Evolutionary conservation across 2,329 filamentous ascomycete species (phyloP), one percentile per base, ranked within the genome.

Genomic region (Cercospora zeae-maydis): DNA sequence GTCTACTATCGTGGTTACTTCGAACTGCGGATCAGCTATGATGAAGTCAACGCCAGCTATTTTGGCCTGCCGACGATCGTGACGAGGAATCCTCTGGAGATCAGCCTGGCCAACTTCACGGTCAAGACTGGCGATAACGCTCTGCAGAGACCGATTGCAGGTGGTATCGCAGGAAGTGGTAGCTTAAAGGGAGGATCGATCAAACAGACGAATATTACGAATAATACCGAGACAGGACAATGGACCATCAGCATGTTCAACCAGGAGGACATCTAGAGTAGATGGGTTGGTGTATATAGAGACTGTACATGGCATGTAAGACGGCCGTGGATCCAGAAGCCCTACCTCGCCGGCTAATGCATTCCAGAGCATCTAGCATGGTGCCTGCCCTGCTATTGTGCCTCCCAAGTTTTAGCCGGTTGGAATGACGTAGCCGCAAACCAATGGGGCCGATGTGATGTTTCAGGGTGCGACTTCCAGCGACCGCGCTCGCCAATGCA

Each of bases 1-100:
- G 74, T 86, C 7, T 91, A 89, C 74, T 92, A 91, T 74, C 82
- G 88, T 16, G 89, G 89, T 1, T 92, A 92, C 76, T 91, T 86
- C 68, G 83, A 88, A 71, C 77, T 91, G 42, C 81, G 83, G 53
- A 78, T 90, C 59, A 79, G 77, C 19, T 79, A 83, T 21, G 79
- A 87, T 10, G 77, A 82, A 49, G 80, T 89, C 1, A 78, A 83
- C n/a, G 88, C 88, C 0, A 79, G 80, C 11, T 92, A 83, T 76
- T 92, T 86, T 68, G 88, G 86, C 42, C 71, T 83, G 71, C 87
- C 87, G 0, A 86, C 82, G 0, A 79, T 89, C 4, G 77, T 83
- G 24, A 81, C 77, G 4, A 79, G 85, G 47, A 90, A 89, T 69
- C 78, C 81, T 0, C 84, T 84, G 73, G 88, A 91, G 71, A 82